Base-by-base conservation (phyloP, 108 stramenopile species). In the Cyclotella kingstonii region DNA sequence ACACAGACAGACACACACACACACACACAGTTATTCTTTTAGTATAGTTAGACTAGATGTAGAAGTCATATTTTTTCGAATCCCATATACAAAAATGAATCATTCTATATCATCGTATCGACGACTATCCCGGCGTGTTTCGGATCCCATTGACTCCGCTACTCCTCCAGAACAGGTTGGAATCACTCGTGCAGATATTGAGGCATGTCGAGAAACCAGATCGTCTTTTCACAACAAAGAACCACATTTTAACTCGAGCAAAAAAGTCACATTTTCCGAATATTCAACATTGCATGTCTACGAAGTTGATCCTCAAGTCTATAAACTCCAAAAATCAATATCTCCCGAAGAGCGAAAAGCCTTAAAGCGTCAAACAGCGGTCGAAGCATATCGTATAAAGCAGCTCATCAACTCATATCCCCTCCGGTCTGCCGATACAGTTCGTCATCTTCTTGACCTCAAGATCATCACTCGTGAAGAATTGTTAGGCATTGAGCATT, bases 291-390 rank as follows among this genome's bases (percentile, higher is more conserved):
- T 50, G 11, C 49, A 50, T 7, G 49, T 50, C 2, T 50, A 50
- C 49, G 25, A 50, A 29, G 49, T 50, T 11, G 49, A 27, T 3
- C 18, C 10, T 14, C n/a, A n/a, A n/a, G 3, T 21, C 7, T 27
- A 50, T n/a, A 23, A 27, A 6, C 27, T 8, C 25, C 28, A 50
- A 29, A 3, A 27, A 5, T 50, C 28, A 27, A 28, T 11, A 2
- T 50, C 49, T 29, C 2, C 49, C 49, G 49, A 50, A 29, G 31
- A 29, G 49, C n/a, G n/a, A n/a, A 50, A 50, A 29, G 28, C 25
- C 1, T 50, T 50, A n/a, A 27, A 50, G 31, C 12, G 28, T 29
- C 14, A 50, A 7, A 29, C 49, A 27, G 28, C 5, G 7, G 29
- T 27, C 26, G 49, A 50, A 21, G 49, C 49, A 29, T 12, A 27